Percentiles rank a stretch among this genome's conserved stretches.
Evolutionary conservation across 2,329 filamentous ascomycete species (phyloP).

Genomic region (Alternaria sp.): DNA sequence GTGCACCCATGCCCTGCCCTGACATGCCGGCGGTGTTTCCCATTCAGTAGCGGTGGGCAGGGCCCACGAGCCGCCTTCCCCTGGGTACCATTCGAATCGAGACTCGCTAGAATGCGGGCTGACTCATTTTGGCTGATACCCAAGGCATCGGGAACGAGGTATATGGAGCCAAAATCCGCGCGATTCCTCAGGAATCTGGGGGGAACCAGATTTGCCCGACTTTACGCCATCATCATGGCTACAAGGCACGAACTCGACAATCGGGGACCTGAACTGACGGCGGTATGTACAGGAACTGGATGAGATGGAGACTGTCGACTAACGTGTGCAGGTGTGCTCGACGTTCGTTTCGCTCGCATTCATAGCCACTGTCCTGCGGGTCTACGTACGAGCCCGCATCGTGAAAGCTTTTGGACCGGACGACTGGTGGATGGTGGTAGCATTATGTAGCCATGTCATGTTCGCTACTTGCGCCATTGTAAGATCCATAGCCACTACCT

Average conservation of each 20-base stretch:
- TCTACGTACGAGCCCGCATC: conserved; percentile 52
- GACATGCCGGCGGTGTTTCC: conserved; percentile 8
- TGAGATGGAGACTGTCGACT: conserved; percentile 3
- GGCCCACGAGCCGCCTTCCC: conserved; percentile 13
- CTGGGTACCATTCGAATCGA: conserved; percentile 14
- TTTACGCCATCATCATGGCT: conserved; percentile 29
- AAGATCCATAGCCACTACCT: background rate
- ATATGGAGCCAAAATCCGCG: conserved; percentile 26
- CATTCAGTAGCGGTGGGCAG: conserved; percentile 6
- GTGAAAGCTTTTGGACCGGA: conserved; percentile 52
- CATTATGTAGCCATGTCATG: conserved; percentile 39
- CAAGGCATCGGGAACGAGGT: conserved; percentile 17
- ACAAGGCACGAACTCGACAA: conserved; percentile 23
- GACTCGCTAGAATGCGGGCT: conserved; percentile 14
- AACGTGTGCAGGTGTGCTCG: conserved; percentile 36
- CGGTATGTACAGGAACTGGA: conserved; percentile 29
- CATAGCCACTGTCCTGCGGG: conserved; percentile 49
- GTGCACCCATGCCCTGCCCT: conserved; percentile 3
- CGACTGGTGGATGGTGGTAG: conserved; percentile 44
- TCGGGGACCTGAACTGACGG: conserved; percentile 42
- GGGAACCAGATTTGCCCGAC: conserved; percentile 24
- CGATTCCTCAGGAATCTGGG: conserved; percentile 14
- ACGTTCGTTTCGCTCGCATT: conserved; percentile 53
- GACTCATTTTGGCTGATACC: conserved; percentile 9
- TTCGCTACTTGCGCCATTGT: conserved; percentile 42